A percentile compares a stretch with the other conserved stretches of the same genome.
phyloP scores from a whole-genome alignment of 192 early-diverging fungal genomes.

The Gryganskiella cystojenkinii region DNA sequence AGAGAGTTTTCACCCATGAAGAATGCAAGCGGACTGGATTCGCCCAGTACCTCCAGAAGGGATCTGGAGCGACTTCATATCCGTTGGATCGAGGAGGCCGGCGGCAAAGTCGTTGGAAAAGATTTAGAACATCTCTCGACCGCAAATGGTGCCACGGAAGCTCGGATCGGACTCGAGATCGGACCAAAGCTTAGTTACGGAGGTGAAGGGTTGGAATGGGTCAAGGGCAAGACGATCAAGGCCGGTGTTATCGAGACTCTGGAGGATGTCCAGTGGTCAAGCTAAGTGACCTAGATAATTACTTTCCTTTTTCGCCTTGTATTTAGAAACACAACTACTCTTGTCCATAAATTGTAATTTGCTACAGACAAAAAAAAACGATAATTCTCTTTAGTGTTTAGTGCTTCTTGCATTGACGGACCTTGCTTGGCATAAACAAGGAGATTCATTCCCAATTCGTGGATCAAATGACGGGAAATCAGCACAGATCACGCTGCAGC shows the following conservation, averaged over 20 bases:
- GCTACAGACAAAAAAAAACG: too few relatives aligned
- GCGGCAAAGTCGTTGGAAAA: constrained; percentile 69
- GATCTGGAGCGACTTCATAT: constrained; percentile 82
- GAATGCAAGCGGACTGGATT: constrained; percentile 86
- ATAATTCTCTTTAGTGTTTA: too few relatives aligned
- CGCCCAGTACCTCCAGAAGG: constrained; percentile 83
- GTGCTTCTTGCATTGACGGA: too few relatives aligned
- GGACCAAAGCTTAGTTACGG: constrained; percentile 84
- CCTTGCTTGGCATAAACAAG: too few relatives aligned
- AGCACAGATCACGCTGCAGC: too few relatives aligned
- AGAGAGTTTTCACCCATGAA: constrained; percentile 96
- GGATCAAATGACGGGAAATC: too few relatives aligned
- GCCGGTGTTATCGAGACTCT: constrained; percentile 6
- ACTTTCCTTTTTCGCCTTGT: not conserved
- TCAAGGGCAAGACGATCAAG: constrained; percentile 65
- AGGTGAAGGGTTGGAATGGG: constrained; percentile 86
- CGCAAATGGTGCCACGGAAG: constrained; percentile 8
- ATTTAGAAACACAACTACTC: too few relatives aligned
- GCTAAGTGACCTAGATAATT: not conserved
- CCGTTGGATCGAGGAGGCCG: constrained; percentile 81
- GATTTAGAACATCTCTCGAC: constrained; percentile 38
- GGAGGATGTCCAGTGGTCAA: constrained; percentile 12
- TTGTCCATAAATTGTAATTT: too few relatives aligned
- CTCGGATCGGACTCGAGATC: constrained; percentile 73
- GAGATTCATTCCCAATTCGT: too few relatives aligned